phyloP scores from a whole-genome alignment of 140 eudicot genomes.

The Ambrosia hybrid region DNA sequence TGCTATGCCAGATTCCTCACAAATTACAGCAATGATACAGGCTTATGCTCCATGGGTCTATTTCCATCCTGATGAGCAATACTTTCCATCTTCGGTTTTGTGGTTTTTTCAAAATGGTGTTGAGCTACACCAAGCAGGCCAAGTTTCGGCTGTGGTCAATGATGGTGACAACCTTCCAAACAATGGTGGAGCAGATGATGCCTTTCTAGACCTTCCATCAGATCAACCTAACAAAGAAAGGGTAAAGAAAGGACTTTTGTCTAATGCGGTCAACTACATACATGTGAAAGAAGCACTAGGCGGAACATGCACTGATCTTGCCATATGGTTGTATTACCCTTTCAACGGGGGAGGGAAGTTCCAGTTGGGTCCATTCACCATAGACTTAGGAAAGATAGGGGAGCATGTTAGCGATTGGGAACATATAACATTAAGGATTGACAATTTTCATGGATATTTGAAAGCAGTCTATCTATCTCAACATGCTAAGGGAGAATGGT shows the following conservation, averaged over 20 bases:
- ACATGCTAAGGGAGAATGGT: slow-evolving; percentile 40
- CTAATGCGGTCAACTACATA: slow-evolving; percentile 17
- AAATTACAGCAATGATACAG: slow-evolving; percentile 16
- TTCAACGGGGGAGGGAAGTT: slow-evolving; percentile 33
- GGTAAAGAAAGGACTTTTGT: slow-evolving; percentile 26
- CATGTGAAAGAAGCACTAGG: slow-evolving; percentile 30
- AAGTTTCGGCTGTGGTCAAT: neutral
- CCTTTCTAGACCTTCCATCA: slow-evolving; percentile 33
- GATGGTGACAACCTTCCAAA: slow-evolving; percentile 26
- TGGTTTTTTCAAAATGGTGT: slow-evolving; percentile 38
- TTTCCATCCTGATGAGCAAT: slow-evolving; percentile 38
- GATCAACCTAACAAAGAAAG: slow-evolving; percentile 3
- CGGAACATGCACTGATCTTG: slow-evolving; percentile 27
- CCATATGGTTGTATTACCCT: slow-evolving; percentile 29
- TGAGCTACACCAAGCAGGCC: slow-evolving; percentile 7
- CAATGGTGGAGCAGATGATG: slow-evolving; percentile 16
- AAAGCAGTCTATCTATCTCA: slow-evolving; percentile 23
- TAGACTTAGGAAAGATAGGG: slow-evolving; percentile 7
- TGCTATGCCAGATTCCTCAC: slow-evolving; percentile 41
- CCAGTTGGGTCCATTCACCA: slow-evolving; percentile 16
- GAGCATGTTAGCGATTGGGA: slow-evolving; percentile 33
- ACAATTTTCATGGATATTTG: slow-evolving; percentile 23
- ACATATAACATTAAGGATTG: slow-evolving; percentile 31
- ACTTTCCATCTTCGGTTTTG: slow-evolving; percentile 27
- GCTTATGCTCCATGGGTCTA: slow-evolving; percentile 35